Conservation (phyloP, 805 yeast species). For the Lipomyces kockii region DNA sequence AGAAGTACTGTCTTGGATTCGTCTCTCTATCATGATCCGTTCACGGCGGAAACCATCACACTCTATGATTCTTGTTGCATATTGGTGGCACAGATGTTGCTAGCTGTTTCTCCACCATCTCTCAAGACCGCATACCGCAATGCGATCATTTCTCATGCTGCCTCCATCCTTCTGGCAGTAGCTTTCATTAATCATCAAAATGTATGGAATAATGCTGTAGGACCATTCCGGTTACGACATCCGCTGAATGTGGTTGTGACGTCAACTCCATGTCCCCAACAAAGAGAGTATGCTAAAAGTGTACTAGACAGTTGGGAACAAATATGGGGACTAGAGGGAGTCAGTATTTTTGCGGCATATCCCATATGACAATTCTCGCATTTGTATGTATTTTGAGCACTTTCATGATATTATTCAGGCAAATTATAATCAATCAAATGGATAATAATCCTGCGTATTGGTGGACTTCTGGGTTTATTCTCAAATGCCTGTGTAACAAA, state of each 20-base stretch:
- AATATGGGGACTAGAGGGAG: background rate
- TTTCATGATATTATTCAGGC: background rate
- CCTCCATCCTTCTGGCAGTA: slow-evolving; percentile 5
- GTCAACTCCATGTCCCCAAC: slow-evolving; percentile 9
- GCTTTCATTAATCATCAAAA: slow-evolving; percentile 2
- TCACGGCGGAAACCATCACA: slow-evolving; percentile 6
- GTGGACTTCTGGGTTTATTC: background rate
- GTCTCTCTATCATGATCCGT: slow-evolving; percentile 5
- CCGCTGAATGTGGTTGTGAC: slow-evolving; percentile 1
- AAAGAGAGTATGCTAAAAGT: background rate
- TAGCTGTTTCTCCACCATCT: background rate
- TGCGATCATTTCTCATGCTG: slow-evolving; percentile 6
- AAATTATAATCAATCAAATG: background rate
- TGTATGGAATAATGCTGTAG: slow-evolving; percentile 1
- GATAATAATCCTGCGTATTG: background rate
- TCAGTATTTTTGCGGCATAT: background rate
- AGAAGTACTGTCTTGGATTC: background rate
- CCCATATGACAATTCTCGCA: slow-evolving; percentile 4
- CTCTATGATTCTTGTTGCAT: slow-evolving; percentile 6
- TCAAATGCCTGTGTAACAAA: too few relatives aligned
- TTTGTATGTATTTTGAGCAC: background rate
- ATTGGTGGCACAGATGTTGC: slow-evolving; percentile 6
- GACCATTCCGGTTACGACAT: slow-evolving; percentile 4
- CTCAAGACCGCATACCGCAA: background rate
- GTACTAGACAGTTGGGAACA: slow-evolving; percentile 5